These are phyloP conservation scores for Botrytis sinoallii DNA, from an alignment of 2,329 filamentous ascomycete genomes.

Conservation along the genomic window DNA sequence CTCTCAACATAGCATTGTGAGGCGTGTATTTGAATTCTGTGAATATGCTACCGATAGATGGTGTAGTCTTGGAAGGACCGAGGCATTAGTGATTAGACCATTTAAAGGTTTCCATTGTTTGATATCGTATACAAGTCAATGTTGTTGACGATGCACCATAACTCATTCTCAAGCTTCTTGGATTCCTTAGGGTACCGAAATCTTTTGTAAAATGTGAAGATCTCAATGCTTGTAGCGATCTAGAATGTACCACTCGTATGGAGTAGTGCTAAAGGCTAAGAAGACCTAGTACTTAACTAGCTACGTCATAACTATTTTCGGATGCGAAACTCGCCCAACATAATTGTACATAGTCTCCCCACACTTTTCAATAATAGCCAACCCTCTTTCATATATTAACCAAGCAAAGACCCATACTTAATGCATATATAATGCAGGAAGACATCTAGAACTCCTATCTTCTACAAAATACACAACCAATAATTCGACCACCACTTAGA, in stretches of 20 bases:
- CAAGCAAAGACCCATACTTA: constrained; percentile 4
- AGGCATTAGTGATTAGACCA: not conserved
- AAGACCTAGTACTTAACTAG: not conserved
- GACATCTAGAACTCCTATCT: not conserved
- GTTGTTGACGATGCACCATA: not conserved
- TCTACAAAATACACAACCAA: constrained; percentile 8
- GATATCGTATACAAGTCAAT: not conserved
- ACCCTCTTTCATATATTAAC: not conserved
- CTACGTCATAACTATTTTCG: constrained; percentile 17
- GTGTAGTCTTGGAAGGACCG: not conserved
- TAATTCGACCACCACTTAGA: constrained; percentile 8
- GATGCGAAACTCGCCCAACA: constrained; percentile 4
- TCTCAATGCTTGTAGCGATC: not conserved
- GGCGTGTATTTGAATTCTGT: not conserved
- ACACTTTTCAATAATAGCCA: constrained; percentile 14
- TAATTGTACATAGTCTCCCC: constrained; percentile 14
- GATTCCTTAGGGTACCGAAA: not conserved
- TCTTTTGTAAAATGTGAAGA: not conserved
- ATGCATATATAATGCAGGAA: constrained; percentile 17
- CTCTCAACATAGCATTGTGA: not conserved
- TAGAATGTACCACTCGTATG: not conserved
- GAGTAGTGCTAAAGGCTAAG: not conserved
- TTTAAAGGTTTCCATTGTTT: not conserved
- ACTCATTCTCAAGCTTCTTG: not conserved
- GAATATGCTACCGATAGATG: not conserved